Percentiles rank a stretch among this genome's conserved stretches.
Conservation (phyloP, 139 green algal genomes). For the Tetraselmis chui region DNA sequence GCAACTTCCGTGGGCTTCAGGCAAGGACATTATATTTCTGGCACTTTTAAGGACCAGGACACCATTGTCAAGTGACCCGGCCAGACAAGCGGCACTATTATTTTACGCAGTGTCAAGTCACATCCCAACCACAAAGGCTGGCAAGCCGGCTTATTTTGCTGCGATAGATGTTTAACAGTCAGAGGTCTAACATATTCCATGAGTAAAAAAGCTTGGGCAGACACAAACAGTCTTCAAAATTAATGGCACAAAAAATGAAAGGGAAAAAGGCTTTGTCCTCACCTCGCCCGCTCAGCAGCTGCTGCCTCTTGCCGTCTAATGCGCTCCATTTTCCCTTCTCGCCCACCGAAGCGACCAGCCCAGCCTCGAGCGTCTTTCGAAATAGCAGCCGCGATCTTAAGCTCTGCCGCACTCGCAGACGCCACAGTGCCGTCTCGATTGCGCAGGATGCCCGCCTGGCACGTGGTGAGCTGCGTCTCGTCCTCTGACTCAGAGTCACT, state of each 20-base stretch:
- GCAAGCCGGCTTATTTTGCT: neutral
- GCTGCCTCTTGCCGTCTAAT: constrained; percentile 51
- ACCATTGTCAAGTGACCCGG: neutral
- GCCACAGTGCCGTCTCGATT: constrained; percentile 62
- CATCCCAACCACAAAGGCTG: neutral
- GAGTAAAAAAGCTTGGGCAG: no score
- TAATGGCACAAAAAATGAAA: no score
- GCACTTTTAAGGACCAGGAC: neutral
- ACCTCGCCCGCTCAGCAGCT: neutral
- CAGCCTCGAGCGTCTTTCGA: constrained; percentile 42
- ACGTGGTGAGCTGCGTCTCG: neutral
- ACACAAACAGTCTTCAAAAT: no score
- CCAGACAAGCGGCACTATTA: neutral
- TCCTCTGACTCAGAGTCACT: constrained; percentile 12
- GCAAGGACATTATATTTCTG: neutral
- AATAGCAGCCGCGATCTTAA: constrained; percentile 51
- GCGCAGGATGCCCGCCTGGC: neutral
- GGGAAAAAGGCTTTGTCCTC: no score
- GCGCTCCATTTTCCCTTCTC: constrained; percentile 72
- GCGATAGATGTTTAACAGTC: no score
- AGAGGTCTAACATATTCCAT: no score
- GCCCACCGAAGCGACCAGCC: constrained; percentile 51
- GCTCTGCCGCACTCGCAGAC: constrained; percentile 43
- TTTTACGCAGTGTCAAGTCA: neutral
- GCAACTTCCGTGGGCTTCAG: no score